These are phyloP conservation scores for Salvia hispanica DNA, from an alignment of 257 asterid genomes.

Conservation along the genomic window DNA sequence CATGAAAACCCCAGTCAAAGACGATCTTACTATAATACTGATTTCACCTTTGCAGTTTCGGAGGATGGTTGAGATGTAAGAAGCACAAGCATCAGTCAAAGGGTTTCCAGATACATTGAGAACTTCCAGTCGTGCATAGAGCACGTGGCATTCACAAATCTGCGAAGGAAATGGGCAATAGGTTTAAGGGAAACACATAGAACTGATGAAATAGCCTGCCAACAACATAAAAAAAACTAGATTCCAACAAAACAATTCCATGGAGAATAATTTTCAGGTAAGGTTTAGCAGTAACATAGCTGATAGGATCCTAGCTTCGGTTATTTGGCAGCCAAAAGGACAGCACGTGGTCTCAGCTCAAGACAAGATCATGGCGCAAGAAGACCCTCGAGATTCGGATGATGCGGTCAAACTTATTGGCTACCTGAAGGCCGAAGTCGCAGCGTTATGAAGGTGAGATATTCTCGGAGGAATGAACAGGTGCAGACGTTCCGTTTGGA, in stretches of 20 bases:
- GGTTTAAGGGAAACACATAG: slow-evolving; percentile 19
- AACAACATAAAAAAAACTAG: slow-evolving; percentile 19
- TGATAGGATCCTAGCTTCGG: no score
- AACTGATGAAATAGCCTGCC: slow-evolving; percentile 1
- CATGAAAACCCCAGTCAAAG: slow-evolving; percentile 13
- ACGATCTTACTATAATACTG: background rate
- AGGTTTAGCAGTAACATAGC: slow-evolving; percentile 1
- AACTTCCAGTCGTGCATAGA: slow-evolving; percentile 81
- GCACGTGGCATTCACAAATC: slow-evolving; percentile 82
- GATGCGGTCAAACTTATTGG: no score
- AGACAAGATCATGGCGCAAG: no score
- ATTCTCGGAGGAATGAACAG: no score
- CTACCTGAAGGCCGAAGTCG: no score
- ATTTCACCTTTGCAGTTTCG: slow-evolving; percentile 74
- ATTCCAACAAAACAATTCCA: slow-evolving; percentile 17
- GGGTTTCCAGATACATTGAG: slow-evolving; percentile 84
- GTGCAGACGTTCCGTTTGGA: no score
- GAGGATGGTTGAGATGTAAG: slow-evolving; percentile 77
- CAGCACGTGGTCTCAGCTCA: no score
- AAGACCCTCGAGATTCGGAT: no score
- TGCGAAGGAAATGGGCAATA: slow-evolving; percentile 35
- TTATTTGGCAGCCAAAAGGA: no score
- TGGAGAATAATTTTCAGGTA: slow-evolving; percentile 5
- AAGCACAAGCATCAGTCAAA: slow-evolving; percentile 87
- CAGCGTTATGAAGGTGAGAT: no score